Base-by-base conservation (phyloP, 495 filamentous ascomycete species). In the Cercophora newfieldiana region DNA sequence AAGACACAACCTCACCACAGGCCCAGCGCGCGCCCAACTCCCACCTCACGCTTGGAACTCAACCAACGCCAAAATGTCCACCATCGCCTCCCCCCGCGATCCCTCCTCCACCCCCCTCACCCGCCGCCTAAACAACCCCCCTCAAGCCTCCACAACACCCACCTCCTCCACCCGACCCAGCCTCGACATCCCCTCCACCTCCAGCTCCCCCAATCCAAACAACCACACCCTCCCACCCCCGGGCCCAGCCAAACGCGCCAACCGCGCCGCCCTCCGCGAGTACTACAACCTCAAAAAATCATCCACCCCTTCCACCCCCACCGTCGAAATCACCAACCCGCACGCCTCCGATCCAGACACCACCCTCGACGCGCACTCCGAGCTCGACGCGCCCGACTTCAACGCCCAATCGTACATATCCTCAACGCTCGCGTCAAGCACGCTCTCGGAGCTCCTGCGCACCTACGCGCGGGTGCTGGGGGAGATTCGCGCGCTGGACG, bases 401-500 rank as follows among this genome's bases (percentile, higher is more conserved):
- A 71, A 86, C 63, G 78, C 86, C 0, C 69, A 79, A 1, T 71
- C 82, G 0, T 94, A 90, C 63, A 81, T 94, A 0, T 78, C 86
- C 50, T 81, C 84, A 19, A 81, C 93, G 0, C 78, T 96, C 0
- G 85, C 85, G 33, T 84, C 81, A 16, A 84, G 87, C 67, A 86
- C 87, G 18, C 77, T 94, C 59, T 82, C 86, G 64, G 88, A 87
- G 47, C 77, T 93, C 22, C 68, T 94, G 61, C 82, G 79, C 59
- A 78, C 85, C 0, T 90, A 93, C 74, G 85, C 86, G 63, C 80
- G 83, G 7, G 76, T 93, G 33, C 77, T 93, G 10, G 77, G 81
- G 69, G 95, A 98, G 75, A 95, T 97, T 37, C 83, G 93, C 24
- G 91, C 90, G 1, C 83, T 98, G 19, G 95, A 98, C 72, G 94